Evolutionary conservation across 2,329 filamentous ascomycete species (phyloP).

Genomic region (Pseudonectria buxi): DNA sequence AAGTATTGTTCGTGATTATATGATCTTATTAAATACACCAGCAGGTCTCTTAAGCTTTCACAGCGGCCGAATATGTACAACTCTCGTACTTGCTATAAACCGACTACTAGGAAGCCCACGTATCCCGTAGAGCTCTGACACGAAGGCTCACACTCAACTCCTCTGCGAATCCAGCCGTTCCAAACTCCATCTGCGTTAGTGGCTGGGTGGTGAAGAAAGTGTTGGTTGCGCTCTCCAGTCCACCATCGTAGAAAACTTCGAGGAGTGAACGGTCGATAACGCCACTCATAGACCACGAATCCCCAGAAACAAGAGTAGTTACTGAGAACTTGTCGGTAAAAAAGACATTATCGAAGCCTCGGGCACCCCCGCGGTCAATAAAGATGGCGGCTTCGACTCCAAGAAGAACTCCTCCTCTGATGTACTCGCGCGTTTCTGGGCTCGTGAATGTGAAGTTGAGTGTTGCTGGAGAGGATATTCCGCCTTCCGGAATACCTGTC

Average conservation of each 20-base stretch:
- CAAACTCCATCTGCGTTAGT: conserved; percentile 16
- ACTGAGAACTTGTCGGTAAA: conserved; percentile 27
- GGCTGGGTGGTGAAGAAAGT: conserved; percentile 25
- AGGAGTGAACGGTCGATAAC: conserved; percentile 30
- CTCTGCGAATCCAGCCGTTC: conserved; percentile 12
- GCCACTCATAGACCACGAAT: conserved; percentile 24
- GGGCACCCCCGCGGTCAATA: conserved; percentile 21
- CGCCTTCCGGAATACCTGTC: conserved; percentile 26
- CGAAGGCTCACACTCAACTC: conserved; percentile 14
- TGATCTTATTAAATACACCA: too few relatives aligned
- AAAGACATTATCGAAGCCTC: conserved; percentile 24
- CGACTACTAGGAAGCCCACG: conserved; percentile 19
- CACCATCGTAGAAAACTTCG: conserved; percentile 29
- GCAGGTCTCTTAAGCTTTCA: too few relatives aligned
- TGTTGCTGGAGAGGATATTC: conserved; percentile 13
- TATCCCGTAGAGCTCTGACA: conserved; percentile 21
- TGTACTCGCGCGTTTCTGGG: conserved; percentile 18
- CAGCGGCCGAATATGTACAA: too few relatives aligned
- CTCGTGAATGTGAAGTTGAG: conserved; percentile 24
- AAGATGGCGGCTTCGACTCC: conserved; percentile 21
- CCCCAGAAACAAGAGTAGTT: conserved; percentile 9
- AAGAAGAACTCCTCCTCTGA: conserved; percentile 23
- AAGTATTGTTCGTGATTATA: too few relatives aligned
- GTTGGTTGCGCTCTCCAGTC: conserved; percentile 26
- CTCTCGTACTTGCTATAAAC: too few relatives aligned